phyloP scores from a whole-genome alignment of 768 basidiomycete genomes.

The Symmetrospora coprosmae region DNA sequence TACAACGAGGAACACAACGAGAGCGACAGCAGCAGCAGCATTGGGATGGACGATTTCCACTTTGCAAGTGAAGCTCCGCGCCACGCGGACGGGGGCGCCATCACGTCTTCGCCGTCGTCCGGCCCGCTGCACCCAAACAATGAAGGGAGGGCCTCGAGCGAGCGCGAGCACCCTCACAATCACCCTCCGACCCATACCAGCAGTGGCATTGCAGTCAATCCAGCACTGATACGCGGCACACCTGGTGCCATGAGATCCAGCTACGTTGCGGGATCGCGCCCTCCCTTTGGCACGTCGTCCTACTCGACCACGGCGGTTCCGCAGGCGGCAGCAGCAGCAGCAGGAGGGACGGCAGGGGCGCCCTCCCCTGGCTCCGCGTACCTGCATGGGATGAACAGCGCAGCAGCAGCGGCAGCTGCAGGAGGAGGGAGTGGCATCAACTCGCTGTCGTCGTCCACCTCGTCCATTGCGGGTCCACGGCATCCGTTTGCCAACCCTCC shows the following conservation, averaged over 20 bases:
- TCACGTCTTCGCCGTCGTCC: background rate
- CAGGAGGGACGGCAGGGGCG: background rate
- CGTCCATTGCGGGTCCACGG: background rate
- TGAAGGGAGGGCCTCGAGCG: background rate
- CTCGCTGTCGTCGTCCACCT: background rate
- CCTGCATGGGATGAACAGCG: background rate
- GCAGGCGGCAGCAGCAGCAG: background rate
- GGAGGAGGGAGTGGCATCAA: background rate
- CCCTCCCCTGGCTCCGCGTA: background rate
- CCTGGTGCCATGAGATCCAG: background rate
- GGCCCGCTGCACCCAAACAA: background rate
- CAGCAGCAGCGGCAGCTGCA: background rate
- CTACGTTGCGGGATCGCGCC: background rate
- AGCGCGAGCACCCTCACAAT: background rate
- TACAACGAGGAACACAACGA: background rate
- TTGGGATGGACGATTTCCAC: background rate
- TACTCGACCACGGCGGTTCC: background rate
- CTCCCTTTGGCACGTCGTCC: background rate
- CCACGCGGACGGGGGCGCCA: background rate
- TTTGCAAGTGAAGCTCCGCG: background rate
- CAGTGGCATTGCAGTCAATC: slow-evolving; percentile 29
- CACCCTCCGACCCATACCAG: background rate
- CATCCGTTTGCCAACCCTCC: too few species aligned
- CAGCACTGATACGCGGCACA: background rate
- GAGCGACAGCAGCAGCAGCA: background rate